Evolutionary conservation across 495 filamentous ascomycete genomes (phyloP).

Genomic region (Stereocaulon alpinum): DNA sequence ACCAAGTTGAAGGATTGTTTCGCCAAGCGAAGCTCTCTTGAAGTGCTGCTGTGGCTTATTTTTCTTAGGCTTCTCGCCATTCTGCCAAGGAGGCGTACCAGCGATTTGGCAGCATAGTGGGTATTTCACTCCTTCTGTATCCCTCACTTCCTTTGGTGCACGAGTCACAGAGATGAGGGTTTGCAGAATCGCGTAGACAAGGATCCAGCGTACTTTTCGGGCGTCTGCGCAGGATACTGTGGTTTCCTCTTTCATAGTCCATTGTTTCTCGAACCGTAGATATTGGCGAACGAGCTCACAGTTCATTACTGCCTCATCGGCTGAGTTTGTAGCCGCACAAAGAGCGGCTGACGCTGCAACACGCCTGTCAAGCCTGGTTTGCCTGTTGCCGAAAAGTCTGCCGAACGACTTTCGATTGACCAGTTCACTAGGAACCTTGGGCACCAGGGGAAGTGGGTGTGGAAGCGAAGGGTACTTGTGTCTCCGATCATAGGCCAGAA

Average conservation of each 20-base stretch:
- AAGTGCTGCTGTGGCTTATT: neutral
- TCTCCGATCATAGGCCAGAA: slow-evolving; percentile 47
- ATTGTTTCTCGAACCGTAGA: slow-evolving; percentile 34
- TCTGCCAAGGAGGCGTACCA: slow-evolving; percentile 24
- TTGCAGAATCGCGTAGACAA: slow-evolving; percentile 70
- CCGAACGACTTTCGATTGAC: slow-evolving; percentile 13
- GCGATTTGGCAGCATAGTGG: slow-evolving; percentile 28
- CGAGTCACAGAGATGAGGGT: slow-evolving; percentile 55
- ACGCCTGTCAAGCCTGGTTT: slow-evolving; percentile 25
- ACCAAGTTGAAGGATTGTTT: slow-evolving; percentile 8
- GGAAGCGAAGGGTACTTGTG: slow-evolving; percentile 42
- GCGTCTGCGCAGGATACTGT: slow-evolving; percentile 44
- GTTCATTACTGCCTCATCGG: slow-evolving; percentile 22
- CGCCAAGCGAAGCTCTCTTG: slow-evolving; percentile 7
- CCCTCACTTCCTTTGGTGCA: slow-evolving; percentile 48
- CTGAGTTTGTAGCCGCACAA: slow-evolving; percentile 32
- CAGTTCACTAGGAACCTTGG: slow-evolving; percentile 26
- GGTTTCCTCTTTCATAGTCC: slow-evolving; percentile 29
- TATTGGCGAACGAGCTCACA: slow-evolving; percentile 36
- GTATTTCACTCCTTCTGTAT: slow-evolving; percentile 50
- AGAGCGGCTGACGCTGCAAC: slow-evolving; percentile 26
- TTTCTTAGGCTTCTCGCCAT: slow-evolving; percentile 9
- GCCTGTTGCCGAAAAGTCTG: slow-evolving; percentile 24
- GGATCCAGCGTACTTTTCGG: slow-evolving; percentile 58
- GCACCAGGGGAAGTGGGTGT: slow-evolving; percentile 51